Percentiles rank a stretch among this genome's conserved stretches.
phyloP scores from a whole-genome alignment of 129 eudicot species.

The Tagetes erecta region DNA sequence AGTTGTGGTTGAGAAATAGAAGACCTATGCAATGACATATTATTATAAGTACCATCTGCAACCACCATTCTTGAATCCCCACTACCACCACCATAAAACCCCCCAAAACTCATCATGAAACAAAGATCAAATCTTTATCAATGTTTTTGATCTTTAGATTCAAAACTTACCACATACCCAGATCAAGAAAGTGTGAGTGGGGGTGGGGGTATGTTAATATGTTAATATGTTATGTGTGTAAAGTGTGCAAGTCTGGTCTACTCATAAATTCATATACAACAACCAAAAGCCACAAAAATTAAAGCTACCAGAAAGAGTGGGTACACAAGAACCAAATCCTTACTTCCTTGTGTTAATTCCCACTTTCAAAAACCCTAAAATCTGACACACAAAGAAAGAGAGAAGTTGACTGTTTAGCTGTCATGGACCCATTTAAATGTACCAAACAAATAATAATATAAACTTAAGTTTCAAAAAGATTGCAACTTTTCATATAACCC shows the following conservation, averaged over 20 bases:
- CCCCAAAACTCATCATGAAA: slow-evolving; percentile 65
- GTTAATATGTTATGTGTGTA: not conserved
- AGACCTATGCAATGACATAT: slow-evolving; percentile 42
- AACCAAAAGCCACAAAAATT: slow-evolving; percentile 64
- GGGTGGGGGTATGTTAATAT: slow-evolving; percentile 9
- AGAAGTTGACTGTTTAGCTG: slow-evolving; percentile 50
- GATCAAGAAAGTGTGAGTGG: slow-evolving; percentile 24
- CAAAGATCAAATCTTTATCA: slow-evolving; percentile 20
- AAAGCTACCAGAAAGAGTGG: slow-evolving; percentile 55
- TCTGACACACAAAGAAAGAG: not conserved
- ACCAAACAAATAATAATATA: slow-evolving; percentile 17
- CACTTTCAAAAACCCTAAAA: slow-evolving; percentile 43
- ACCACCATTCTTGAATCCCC: slow-evolving; percentile 59
- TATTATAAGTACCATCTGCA: slow-evolving; percentile 44
- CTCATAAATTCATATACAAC: slow-evolving; percentile 49
- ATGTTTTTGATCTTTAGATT: slow-evolving; percentile 30
- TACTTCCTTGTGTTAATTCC: slow-evolving; percentile 33
- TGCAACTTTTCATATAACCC: slow-evolving; percentile 4
- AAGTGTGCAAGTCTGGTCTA: slow-evolving; percentile 23
- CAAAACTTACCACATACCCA: slow-evolving; percentile 27
- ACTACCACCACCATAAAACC: slow-evolving; percentile 49
- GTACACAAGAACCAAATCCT: slow-evolving; percentile 59
- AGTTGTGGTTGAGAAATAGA: slow-evolving; percentile 58
- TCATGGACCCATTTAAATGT: slow-evolving; percentile 41
- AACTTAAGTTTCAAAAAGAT: slow-evolving; percentile 8